A percentile compares a stretch with the other conserved stretches of the same genome.
phyloP scores from a whole-genome alignment of 2,329 filamentous ascomycete species.

The Xylaria digitata region DNA sequence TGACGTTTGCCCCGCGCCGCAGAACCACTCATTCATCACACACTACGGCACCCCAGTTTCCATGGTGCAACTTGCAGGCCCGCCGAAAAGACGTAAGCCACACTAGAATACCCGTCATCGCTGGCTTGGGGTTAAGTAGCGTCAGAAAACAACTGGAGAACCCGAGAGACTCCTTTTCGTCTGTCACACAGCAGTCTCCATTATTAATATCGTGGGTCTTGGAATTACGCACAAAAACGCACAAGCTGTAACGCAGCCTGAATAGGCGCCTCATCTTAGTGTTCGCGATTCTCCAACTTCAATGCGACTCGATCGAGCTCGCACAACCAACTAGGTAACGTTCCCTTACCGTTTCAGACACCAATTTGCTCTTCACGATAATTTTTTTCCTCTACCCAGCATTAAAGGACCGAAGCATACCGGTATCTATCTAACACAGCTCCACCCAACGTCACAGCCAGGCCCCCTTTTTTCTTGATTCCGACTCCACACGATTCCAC shows the following conservation, averaged over 20 bases:
- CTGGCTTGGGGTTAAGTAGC: background rate
- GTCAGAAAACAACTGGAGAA: background rate
- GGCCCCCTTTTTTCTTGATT: slow-evolving; percentile 11
- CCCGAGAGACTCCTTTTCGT: too few species aligned
- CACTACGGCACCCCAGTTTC: slow-evolving; percentile 11
- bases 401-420: slow-evolving; percentile 31
- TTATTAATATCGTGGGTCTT: background rate
- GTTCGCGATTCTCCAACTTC: slow-evolving; percentile 3
- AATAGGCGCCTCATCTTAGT: slow-evolving; percentile 11
- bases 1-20: slow-evolving; percentile 8
- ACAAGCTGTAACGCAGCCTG: background rate
- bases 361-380: slow-evolving; percentile 22
- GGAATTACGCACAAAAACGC: background rate
- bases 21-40: slow-evolving; percentile 3
- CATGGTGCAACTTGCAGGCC: slow-evolving; percentile 1
- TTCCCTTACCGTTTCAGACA: background rate
- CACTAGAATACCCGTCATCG: background rate
- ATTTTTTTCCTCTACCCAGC: background rate
- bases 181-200: too few species aligned
- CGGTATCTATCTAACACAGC: slow-evolving; percentile 13
- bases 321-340: slow-evolving; percentile 8
- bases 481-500: slow-evolving; percentile 26
- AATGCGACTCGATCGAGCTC: slow-evolving; percentile 10
- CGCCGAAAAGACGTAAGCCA: background rate
- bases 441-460: slow-evolving; percentile 26